Conservation (phyloP, 139 green algal species). For the Edaphochlamys debaryana region DNA sequence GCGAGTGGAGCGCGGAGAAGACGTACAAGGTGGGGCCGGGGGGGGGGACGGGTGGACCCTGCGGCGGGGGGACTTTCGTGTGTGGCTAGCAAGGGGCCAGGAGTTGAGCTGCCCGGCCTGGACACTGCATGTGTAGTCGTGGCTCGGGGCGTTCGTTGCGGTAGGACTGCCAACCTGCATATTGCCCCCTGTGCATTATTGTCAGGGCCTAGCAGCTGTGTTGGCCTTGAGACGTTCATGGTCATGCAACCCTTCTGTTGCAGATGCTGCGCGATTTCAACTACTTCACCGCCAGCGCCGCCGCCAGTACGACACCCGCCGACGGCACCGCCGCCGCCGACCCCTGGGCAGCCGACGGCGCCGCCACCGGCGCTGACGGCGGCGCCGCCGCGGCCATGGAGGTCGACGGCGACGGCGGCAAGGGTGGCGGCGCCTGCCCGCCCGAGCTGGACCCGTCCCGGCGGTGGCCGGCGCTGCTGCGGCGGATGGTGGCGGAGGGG, state of each 20-base stretch:
- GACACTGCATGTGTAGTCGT: too few species aligned
- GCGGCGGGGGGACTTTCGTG: too few species aligned
- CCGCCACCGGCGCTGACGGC: neutral
- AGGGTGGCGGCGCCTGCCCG: too few species aligned
- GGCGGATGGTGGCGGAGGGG: neutral
- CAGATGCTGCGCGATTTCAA: constrained; percentile 15
- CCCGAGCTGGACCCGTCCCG: constrained; percentile 16
- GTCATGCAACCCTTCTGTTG: too few species aligned
- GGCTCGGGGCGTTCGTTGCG: too few species aligned
- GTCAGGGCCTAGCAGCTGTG: too few species aligned
- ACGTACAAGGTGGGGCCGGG: neutral
- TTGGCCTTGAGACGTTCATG: too few species aligned
- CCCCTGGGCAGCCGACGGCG: neutral
- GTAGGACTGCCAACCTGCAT: too few species aligned
- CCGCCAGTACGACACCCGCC: neutral
- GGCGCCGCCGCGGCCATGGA: neutral
- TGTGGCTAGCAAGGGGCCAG: too few species aligned
- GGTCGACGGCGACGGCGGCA: neutral
- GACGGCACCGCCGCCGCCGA: neutral
- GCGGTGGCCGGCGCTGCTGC: constrained; percentile 31
- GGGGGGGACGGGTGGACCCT: neutral
- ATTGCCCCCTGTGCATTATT: too few species aligned
- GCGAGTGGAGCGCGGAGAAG: constrained; percentile 22
- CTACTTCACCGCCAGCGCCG: constrained; percentile 27
- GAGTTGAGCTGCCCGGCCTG: too few species aligned